Conservation (phyloP, 495 filamentous ascomycete genomes). For the Trichoderma erinaceum region DNA sequence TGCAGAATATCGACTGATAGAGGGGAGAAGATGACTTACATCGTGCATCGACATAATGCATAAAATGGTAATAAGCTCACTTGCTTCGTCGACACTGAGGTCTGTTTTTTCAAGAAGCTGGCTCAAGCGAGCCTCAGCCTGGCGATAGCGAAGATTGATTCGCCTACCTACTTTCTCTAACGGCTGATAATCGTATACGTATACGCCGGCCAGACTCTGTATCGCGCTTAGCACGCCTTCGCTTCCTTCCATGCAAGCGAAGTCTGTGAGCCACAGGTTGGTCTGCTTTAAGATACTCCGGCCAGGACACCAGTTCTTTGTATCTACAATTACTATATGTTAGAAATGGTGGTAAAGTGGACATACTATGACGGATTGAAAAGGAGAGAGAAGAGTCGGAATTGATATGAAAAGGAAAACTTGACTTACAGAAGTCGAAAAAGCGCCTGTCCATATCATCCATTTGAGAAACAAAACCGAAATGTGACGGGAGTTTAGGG, state of each 20-base stretch:
- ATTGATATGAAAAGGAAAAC: not conserved
- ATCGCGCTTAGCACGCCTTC: not conserved
- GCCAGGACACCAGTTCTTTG: conserved; percentile 8
- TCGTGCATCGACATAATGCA: conserved; percentile 10
- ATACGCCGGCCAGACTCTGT: conserved; percentile 11
- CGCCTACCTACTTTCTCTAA: not conserved
- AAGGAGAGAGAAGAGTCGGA: not conserved
- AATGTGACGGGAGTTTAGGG: not conserved
- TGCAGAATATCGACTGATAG: not conserved
- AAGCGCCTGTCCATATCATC: conserved; percentile 1
- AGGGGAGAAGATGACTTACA: not conserved
- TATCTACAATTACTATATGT: not conserved
- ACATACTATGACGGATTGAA: not conserved
- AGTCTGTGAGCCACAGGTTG: conserved; percentile 11
- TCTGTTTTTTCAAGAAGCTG: not conserved
- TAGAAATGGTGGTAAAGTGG: not conserved
- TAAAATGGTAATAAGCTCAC: conserved; percentile 9
- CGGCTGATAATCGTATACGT: conserved; percentile 9
- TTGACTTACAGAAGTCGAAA: not conserved
- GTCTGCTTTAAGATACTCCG: not conserved
- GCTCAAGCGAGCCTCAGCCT: conserved; percentile 6
- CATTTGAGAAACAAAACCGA: not conserved
- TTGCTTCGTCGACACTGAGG: not conserved
- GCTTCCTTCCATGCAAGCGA: conserved; percentile 1
- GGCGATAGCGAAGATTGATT: conserved; percentile 1